These are phyloP conservation scores for Paracoccidioides brasiliensis DNA, from an alignment of 2,329 filamentous ascomycete species.

Conservation along the genomic window DNA sequence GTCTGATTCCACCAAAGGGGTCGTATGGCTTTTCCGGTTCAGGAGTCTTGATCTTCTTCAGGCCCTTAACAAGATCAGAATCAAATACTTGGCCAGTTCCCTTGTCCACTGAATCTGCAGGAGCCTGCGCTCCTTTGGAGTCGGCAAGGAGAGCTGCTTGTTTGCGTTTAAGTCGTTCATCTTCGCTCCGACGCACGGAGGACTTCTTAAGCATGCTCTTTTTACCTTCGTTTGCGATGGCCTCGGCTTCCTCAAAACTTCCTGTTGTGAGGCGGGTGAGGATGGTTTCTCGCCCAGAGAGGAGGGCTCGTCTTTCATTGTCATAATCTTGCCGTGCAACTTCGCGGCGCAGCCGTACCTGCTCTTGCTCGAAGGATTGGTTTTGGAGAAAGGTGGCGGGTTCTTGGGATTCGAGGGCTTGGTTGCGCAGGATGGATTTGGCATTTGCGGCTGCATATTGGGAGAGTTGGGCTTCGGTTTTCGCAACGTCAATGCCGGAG, in stretches of 20 bases:
- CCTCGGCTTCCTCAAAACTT: constrained; percentile 45
- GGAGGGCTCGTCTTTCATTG: constrained; percentile 52
- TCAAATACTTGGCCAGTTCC: constrained; percentile 16
- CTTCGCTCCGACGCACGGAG: constrained; percentile 44
- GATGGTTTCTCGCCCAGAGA: constrained; percentile 53
- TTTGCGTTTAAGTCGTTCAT: constrained; percentile 35
- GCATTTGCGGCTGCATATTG: constrained; percentile 62
- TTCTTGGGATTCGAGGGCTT: constrained; percentile 36
- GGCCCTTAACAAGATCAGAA: constrained; percentile 56
- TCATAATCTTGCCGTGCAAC: constrained; percentile 56
- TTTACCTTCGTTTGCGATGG: constrained; percentile 40
- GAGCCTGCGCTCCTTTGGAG: constrained; percentile 20
- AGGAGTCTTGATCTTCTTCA: constrained; percentile 52
- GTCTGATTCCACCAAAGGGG: constrained; percentile 62
- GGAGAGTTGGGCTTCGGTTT: constrained; percentile 45
- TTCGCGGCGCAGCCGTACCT: constrained; percentile 48
- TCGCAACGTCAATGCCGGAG: constrained; percentile 53
- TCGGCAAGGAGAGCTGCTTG: constrained; percentile 25
- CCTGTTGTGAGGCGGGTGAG: constrained; percentile 56
- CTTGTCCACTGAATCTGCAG: constrained; percentile 7
- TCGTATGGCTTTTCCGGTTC: constrained; percentile 68
- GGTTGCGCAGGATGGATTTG: constrained; percentile 42
- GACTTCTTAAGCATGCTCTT: constrained; percentile 60
- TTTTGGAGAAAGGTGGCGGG: constrained; percentile 33
- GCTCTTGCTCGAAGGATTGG: constrained; percentile 51